Percentiles rank a stretch among this genome's conserved stretches.
phyloP scores from a whole-genome alignment of 345 rosid species.

The Populus euphratica region DNA sequence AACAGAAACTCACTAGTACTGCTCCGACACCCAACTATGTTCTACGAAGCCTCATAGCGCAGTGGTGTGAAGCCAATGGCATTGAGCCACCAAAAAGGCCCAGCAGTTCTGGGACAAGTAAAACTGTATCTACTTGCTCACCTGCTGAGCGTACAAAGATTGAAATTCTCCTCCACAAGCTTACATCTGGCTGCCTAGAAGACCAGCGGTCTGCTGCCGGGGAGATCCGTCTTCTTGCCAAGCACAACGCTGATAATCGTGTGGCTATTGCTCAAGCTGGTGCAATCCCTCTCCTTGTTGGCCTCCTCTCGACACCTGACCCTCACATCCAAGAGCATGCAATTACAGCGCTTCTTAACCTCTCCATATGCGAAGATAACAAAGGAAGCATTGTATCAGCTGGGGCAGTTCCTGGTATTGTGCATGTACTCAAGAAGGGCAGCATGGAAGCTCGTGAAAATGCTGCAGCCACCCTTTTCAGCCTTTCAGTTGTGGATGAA shows the following conservation, averaged over 20 bases:
- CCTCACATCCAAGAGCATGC: constrained; percentile 93
- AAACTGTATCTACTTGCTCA: constrained; percentile 54
- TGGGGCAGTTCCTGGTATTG: constrained; percentile 94
- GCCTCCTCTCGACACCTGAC: constrained; percentile 77
- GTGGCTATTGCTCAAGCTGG: constrained; percentile 99
- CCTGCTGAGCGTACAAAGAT: constrained; percentile 72
- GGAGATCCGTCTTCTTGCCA: constrained; percentile 94
- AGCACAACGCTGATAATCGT: constrained; percentile 93
- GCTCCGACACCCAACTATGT: constrained; percentile 84
- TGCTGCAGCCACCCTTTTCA: constrained; percentile 96
- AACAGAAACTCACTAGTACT: constrained; percentile 59
- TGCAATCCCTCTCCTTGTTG: constrained; percentile 86
- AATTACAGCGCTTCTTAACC: constrained; percentile 91
- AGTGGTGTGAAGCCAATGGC: constrained; percentile 92
- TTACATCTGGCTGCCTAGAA: constrained; percentile 65
- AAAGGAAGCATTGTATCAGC: constrained; percentile 81
- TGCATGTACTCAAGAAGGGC: constrained; percentile 88
- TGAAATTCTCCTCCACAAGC: constrained; percentile 73
- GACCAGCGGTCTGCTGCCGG: constrained; percentile 85
- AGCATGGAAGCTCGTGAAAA: constrained; percentile 99
- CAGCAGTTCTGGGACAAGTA: constrained; percentile 60
- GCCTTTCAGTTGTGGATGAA: constrained; percentile 91
- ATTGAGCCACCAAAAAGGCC: constrained; percentile 86
- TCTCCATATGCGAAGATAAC: constrained; percentile 92
- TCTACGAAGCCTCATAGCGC: constrained; percentile 92